Conservation (phyloP, 108 stramenopile species). For the Aurantiochytrium sp. region DNA sequence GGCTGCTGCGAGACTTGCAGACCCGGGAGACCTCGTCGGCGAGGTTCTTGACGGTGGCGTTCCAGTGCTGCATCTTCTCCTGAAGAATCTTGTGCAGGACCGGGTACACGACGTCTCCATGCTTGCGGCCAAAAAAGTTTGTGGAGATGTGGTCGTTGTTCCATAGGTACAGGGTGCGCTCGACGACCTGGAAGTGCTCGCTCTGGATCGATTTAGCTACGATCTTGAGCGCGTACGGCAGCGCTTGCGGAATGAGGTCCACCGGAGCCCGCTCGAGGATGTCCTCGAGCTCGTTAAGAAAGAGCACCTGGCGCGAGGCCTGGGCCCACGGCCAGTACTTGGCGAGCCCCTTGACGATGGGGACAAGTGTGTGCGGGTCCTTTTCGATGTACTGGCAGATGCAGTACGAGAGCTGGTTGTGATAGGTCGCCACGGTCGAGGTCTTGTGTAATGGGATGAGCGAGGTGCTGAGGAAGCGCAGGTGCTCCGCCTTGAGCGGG, state of each 20-base stretch:
- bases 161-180: constrained; percentile 94
- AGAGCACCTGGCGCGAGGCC: constrained; percentile 85
- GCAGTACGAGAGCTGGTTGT: constrained; percentile 98
- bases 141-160: constrained; percentile 91
- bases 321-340: constrained; percentile 96
- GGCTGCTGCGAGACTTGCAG: constrained; percentile 51
- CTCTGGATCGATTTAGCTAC: constrained; percentile 83
- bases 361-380: constrained; percentile 92
- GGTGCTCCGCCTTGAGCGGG: constrained; percentile 94
- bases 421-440: constrained; percentile 90
- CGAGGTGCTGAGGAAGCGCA: constrained; percentile 86
- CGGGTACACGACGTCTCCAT: constrained; percentile 88
- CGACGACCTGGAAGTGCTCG: constrained; percentile 91
- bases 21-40: constrained; percentile 91
- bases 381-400: constrained; percentile 99
- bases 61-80: constrained; percentile 89
- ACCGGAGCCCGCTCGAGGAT: constrained; percentile 85
- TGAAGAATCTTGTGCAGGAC: constrained; percentile 74
- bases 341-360: constrained; percentile 91
- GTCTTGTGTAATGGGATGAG: constrained; percentile 98
- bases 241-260: constrained; percentile 79
- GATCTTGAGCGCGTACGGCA: constrained; percentile 76
- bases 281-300: constrained; percentile 95
- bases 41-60: constrained; percentile 92
- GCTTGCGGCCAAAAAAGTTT: constrained; percentile 77